A percentile compares a stretch with the other conserved stretches of the same genome.
Evolutionary conservation across 2,329 filamentous ascomycete species (phyloP).

Genomic region (Bisporella sp.): DNA sequence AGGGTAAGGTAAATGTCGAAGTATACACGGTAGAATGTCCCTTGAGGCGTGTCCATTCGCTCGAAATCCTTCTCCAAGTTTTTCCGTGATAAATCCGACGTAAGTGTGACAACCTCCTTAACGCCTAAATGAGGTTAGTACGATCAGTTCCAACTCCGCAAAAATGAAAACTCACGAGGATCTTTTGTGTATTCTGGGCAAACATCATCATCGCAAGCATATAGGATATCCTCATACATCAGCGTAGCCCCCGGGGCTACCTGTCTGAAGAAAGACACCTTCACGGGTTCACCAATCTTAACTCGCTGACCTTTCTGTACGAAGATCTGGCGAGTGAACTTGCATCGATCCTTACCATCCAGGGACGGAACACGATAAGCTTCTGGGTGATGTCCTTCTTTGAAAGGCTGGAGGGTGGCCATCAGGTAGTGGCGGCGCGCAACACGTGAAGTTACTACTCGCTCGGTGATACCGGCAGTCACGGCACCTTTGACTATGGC

Average conservation of each 20-base stretch:
- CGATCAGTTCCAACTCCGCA: background rate
- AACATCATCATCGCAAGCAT: conserved; percentile 95
- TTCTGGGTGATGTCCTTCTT: conserved; percentile 96
- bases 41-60: conserved; percentile 97
- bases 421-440: conserved; percentile 97
- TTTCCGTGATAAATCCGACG: conserved; percentile 93
- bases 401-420: conserved; percentile 97
- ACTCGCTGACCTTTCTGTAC: conserved; percentile 98
- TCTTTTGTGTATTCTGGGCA: conserved; percentile 99
- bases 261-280: conserved; percentile 97
- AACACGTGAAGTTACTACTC: conserved; percentile 93
- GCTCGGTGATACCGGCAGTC: conserved; percentile 94
- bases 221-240: conserved; percentile 98
- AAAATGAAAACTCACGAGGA: conserved; percentile 67
- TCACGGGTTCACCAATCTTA: conserved; percentile 98
- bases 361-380: conserved; percentile 95
- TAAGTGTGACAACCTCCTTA: conserved; percentile 97
- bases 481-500: conserved; percentile 98
- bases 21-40: conserved; percentile 84
- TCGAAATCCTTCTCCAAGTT: conserved; percentile 99
- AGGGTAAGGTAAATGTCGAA: conserved; percentile 84
- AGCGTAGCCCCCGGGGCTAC: conserved; percentile 94
- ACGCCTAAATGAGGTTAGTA: conserved; percentile 58
- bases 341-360: conserved; percentile 96
- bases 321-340: conserved; percentile 97